Percentiles rank a stretch among this genome's conserved stretches.
Evolutionary conservation across 148 eudicot genomes (phyloP).

Genomic region (Nepenthes mirabilis): DNA sequence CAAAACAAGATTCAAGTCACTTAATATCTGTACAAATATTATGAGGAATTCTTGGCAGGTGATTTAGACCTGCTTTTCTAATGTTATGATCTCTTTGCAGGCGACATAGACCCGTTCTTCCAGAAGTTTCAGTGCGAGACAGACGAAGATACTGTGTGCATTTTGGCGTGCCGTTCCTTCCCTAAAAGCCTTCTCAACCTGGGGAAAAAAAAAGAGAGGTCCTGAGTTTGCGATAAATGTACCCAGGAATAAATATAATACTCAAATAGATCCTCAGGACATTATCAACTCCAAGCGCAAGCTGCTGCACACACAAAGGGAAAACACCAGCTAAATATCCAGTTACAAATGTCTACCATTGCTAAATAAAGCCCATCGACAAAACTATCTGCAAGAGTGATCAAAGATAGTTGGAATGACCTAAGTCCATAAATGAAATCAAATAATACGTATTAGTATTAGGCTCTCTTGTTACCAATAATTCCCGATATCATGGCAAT

Average conservation of each 20-base stretch:
- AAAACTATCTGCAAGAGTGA: too few relatives aligned
- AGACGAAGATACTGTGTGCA: slow-evolving; percentile 97
- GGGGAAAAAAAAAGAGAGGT: slow-evolving; percentile 7
- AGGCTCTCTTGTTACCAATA: too few relatives aligned
- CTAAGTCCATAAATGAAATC: too few relatives aligned
- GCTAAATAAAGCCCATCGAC: too few relatives aligned
- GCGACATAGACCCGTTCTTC: slow-evolving; percentile 94
- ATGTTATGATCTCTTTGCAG: slow-evolving; percentile 85
- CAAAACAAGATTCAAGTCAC: background rate
- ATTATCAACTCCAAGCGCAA: too few relatives aligned
- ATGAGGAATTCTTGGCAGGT: background rate
- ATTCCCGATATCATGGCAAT: too few relatives aligned
- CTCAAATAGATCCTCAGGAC: background rate
- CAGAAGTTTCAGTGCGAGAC: slow-evolving; percentile 81
- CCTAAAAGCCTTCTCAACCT: slow-evolving; percentile 98
- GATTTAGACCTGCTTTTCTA: slow-evolving; percentile 77
- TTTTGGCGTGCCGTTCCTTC: slow-evolving; percentile 98
- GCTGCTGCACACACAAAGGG: too few relatives aligned
- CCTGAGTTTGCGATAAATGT: background rate
- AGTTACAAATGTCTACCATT: too few relatives aligned
- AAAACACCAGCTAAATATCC: too few relatives aligned
- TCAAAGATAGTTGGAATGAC: too few relatives aligned
- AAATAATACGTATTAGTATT: too few relatives aligned
- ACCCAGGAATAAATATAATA: background rate
- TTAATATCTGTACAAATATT: too few relatives aligned